Evolutionary conservation across 495 filamentous ascomycete genomes (phyloP), one percentile per base, ranked within the genome.

Genomic region (Aspergillus bertholletiae): DNA sequence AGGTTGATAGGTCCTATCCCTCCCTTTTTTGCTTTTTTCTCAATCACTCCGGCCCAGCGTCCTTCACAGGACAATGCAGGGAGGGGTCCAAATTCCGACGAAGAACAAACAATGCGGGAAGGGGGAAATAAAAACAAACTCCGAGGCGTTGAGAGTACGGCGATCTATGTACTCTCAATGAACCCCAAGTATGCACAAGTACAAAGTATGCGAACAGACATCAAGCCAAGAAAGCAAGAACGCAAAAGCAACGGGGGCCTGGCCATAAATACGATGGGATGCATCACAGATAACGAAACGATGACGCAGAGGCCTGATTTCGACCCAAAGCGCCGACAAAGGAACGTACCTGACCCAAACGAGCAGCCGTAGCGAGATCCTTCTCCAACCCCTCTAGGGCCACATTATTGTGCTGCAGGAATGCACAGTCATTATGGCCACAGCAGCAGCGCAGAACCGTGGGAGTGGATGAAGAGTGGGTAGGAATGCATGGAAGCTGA

Each of bases 281-380:
- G 27, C 20, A 53, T 41, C 23, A 26, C 13, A 21, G 15, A 43
- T 43, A 6, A 43, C 39, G 17, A 18, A 43, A 43, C 22, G 7
- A 22, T 43, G 39, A 43, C 18, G 39, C 39, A 43, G 39, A 43
- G 5, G 9, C 39, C 39, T 28, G 12, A 47, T 28, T 17, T 21
- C 44, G 22, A 28, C 46, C 46, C 46, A 32, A 45, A 45, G 37
- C 18, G 21, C 37, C 20, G 28, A 43, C 20, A 30, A 35, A 49
- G 56, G 40, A 51, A 71, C 70, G 57, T 83, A 95, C 93, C 88
- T 96, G 88, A 44, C 93, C 93, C 66, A 97, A 80, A 56, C 85
- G 79, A 30, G 91, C 93, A 12, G 93, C 93, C 23, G 83, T 88
- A 53, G 83, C 82, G 13, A 96, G 87, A 73, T 97, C 89, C 59